Conservation (phyloP, 768 basidiomycete species). For the Hericium coralloides region DNA sequence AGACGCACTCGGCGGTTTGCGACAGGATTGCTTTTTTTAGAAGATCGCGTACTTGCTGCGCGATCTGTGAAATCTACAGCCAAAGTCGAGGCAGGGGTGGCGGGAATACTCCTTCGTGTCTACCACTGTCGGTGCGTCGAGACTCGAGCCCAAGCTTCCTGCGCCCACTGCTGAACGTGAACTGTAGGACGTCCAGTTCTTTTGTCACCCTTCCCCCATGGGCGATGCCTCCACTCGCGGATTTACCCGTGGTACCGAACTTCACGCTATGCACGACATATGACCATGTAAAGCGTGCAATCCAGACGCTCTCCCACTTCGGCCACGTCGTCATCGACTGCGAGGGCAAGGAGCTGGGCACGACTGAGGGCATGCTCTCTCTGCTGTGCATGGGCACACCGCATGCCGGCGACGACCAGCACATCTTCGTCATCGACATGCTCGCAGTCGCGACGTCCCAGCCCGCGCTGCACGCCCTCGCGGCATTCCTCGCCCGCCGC, state of each 20-base stretch:
- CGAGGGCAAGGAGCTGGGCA: slow-evolving; percentile 29
- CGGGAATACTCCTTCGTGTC: too few species aligned
- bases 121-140: too few species aligned
- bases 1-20: too few species aligned
- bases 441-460: slow-evolving; percentile 17
- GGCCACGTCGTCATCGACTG: slow-evolving; percentile 28
- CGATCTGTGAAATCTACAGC: too few species aligned
- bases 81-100: too few species aligned
- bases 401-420: slow-evolving; percentile 12
- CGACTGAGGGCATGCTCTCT: slow-evolving; percentile 22
- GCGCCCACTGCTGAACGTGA: too few species aligned
- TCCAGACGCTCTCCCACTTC: slow-evolving; percentile 2
- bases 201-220: too few species aligned
- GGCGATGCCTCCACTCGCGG: too few species aligned
- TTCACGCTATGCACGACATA: slow-evolving; percentile 4
- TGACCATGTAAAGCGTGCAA: background rate
- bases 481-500: slow-evolving; percentile 20
- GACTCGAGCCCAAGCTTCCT: too few species aligned
- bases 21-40: too few species aligned
- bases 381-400: slow-evolving; percentile 28
- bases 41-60: too few species aligned
- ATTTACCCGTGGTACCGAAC: background rate
- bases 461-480: slow-evolving; percentile 15
- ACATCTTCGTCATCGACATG: slow-evolving; percentile 29
- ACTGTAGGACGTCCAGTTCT: too few species aligned